A percentile compares a stretch with the other conserved stretches of the same genome.
Evolutionary conservation across 208 protist genomes (phyloP).

Genomic region (Endotrypanum monterogeii): DNA sequence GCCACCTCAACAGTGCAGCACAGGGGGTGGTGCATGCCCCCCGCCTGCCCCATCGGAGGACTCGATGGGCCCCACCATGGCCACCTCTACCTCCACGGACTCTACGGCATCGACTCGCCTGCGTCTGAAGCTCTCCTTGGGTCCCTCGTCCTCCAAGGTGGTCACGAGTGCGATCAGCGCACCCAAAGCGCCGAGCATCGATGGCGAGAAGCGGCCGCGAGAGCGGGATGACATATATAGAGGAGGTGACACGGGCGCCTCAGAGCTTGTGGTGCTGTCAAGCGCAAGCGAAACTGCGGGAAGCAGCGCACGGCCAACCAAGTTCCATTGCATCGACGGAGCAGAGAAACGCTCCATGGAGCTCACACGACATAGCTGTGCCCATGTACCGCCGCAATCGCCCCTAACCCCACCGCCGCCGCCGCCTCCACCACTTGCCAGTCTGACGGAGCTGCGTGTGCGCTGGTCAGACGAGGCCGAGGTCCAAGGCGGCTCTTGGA

Average conservation of each 20-base stretch:
- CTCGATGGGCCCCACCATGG: not conserved
- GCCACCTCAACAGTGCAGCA: not conserved
- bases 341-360: not conserved
- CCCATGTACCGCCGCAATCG: not conserved
- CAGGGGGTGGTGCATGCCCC: not conserved
- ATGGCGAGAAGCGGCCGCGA: slow-evolving; percentile 3
- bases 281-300: not conserved
- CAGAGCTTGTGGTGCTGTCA: not conserved
- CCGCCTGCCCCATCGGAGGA: not conserved
- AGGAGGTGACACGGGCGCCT: not conserved
- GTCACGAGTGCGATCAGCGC: not conserved
- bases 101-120: slow-evolving; percentile 3
- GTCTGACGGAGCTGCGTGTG: slow-evolving; percentile 8
- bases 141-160: not conserved
- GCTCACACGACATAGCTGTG: not conserved
- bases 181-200: not conserved
- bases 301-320: not conserved
- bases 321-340: not conserved
- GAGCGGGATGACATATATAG: not conserved
- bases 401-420: not conserved
- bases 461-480: slow-evolving; percentile 8
- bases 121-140: slow-evolving; percentile 5
- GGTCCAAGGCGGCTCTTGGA: not conserved
- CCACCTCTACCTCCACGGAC: not conserved
- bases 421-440: slow-evolving; percentile 3